These are phyloP conservation scores for Laguncularia racemosa DNA, from an alignment of 345 rosid species.

Conservation along the genomic window DNA sequence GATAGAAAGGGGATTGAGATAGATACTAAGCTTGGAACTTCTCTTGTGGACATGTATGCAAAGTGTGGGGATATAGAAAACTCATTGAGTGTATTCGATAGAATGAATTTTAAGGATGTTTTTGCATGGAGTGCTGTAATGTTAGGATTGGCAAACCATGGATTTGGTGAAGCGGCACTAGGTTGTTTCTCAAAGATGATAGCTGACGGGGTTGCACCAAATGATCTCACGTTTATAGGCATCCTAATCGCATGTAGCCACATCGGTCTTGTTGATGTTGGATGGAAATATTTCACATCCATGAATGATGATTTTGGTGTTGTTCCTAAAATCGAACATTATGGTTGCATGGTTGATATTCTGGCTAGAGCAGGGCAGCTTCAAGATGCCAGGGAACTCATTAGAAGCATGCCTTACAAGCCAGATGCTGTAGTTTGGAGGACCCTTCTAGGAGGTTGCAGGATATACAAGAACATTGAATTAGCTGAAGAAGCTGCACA, in stretches of 20 bases:
- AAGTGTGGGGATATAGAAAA: slow-evolving; percentile 21
- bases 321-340: slow-evolving; percentile 16
- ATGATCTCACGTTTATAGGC: slow-evolving; percentile 18
- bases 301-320: slow-evolving; percentile 11
- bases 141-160: slow-evolving; percentile 22
- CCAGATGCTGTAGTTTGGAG: slow-evolving; percentile 9
- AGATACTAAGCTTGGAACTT: slow-evolving; percentile 21
- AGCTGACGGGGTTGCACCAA: slow-evolving; percentile 11
- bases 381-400: slow-evolving; percentile 13
- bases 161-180: slow-evolving; percentile 14
- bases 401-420: background rate
- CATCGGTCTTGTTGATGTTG: slow-evolving; percentile 16
- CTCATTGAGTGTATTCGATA: slow-evolving; percentile 15
- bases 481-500: slow-evolving; percentile 12
- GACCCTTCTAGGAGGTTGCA: slow-evolving; percentile 19
- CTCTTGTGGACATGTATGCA: slow-evolving; percentile 20
- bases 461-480: slow-evolving; percentile 6
- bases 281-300: slow-evolving; percentile 9
- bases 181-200: slow-evolving; percentile 14
- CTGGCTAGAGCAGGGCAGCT: slow-evolving; percentile 15
- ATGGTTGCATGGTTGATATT: slow-evolving; percentile 17
- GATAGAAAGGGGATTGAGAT: slow-evolving; percentile 12
- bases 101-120: slow-evolving; percentile 15
- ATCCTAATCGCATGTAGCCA: slow-evolving; percentile 19
- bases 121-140: slow-evolving; percentile 20